Conservation (phyloP, 176 grass and related monocot genomes). For the Cenchrus purpureus region DNA sequence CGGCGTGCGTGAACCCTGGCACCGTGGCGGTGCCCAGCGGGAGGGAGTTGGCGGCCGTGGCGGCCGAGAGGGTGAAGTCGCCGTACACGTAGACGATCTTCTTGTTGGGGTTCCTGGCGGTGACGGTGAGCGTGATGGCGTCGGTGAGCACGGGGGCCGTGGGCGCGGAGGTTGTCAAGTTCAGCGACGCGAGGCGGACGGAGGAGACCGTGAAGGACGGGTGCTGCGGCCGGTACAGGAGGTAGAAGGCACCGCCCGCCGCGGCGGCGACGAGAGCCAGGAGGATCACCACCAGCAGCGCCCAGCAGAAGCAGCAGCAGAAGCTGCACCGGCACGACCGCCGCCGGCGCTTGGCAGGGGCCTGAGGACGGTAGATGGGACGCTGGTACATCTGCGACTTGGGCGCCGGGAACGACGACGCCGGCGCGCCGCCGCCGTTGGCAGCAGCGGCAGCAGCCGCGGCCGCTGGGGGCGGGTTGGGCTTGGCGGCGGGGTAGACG, state of each 20-base stretch:
- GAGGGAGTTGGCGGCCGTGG: slow-evolving; percentile 53
- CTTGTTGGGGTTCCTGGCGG: slow-evolving; percentile 77
- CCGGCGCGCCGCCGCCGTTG: slow-evolving; percentile 14
- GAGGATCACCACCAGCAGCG: slow-evolving; percentile 52
- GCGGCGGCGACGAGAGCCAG: slow-evolving; percentile 66
- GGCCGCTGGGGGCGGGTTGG: slow-evolving; percentile 53
- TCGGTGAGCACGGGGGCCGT: slow-evolving; percentile 59
- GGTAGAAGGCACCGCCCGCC: slow-evolving; percentile 69
- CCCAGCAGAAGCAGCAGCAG: slow-evolving; percentile 80
- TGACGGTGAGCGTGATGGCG: slow-evolving; percentile 59
- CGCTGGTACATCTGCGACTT: slow-evolving; percentile 85
- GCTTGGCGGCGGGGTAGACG: slow-evolving; percentile 76
- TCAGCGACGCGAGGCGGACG: slow-evolving; percentile 57
- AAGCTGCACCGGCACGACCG: slow-evolving; percentile 64
- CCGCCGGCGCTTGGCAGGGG: slow-evolving; percentile 41
- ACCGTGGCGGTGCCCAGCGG: slow-evolving; percentile 59
- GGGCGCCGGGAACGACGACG: slow-evolving; percentile 44
- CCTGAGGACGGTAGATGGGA: slow-evolving; percentile 68
- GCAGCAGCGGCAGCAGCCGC: background rate
- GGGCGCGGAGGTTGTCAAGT: slow-evolving; percentile 49
- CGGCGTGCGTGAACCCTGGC: slow-evolving; percentile 69
- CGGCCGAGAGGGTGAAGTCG: slow-evolving; percentile 55
- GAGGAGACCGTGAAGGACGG: slow-evolving; percentile 73
- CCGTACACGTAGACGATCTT: slow-evolving; percentile 87
- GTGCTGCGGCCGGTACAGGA: slow-evolving; percentile 85